phyloP scores from a whole-genome alignment of 352 stramenopile genomes.

The Phytophthora rubi region DNA sequence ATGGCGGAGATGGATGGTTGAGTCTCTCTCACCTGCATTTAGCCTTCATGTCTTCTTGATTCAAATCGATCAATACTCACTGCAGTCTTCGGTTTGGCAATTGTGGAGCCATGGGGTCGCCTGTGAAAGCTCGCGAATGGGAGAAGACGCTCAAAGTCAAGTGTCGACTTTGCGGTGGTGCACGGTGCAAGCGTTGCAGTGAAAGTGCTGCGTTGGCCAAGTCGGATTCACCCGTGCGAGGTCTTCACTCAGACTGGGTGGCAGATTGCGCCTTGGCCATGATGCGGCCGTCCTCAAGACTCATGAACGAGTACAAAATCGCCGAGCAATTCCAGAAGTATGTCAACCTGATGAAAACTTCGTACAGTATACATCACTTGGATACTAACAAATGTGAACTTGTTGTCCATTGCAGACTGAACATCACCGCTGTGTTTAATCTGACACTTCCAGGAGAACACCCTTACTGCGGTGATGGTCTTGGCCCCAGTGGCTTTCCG shows the following conservation, averaged over 20 bases:
- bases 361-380: background rate
- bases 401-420: slow-evolving; percentile 44
- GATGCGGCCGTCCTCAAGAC: slow-evolving; percentile 85
- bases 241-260: slow-evolving; percentile 90
- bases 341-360: background rate
- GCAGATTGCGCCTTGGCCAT: slow-evolving; percentile 88
- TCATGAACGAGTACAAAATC: slow-evolving; percentile 87
- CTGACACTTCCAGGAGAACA: slow-evolving; percentile 92
- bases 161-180: slow-evolving; percentile 85
- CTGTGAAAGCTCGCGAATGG: slow-evolving; percentile 82
- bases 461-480: slow-evolving; percentile 88
- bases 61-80: background rate
- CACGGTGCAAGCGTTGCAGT: slow-evolving; percentile 88
- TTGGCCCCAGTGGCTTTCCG: slow-evolving; percentile 80
- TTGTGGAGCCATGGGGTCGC: slow-evolving; percentile 56
- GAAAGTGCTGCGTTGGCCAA: slow-evolving; percentile 78
- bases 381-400: slow-evolving; percentile 4
- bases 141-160: slow-evolving; percentile 86
- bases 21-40: slow-evolving; percentile 19
- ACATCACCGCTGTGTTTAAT: slow-evolving; percentile 90
- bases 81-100: slow-evolving; percentile 4
- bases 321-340: slow-evolving; percentile 83
- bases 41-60: slow-evolving; percentile 10
- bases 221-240: slow-evolving; percentile 72
- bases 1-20: background rate